Percentiles rank a stretch among this genome's conserved stretches.
phyloP scores from a whole-genome alignment of 768 basidiomycete genomes.

The Tremella fuciformis region DNA sequence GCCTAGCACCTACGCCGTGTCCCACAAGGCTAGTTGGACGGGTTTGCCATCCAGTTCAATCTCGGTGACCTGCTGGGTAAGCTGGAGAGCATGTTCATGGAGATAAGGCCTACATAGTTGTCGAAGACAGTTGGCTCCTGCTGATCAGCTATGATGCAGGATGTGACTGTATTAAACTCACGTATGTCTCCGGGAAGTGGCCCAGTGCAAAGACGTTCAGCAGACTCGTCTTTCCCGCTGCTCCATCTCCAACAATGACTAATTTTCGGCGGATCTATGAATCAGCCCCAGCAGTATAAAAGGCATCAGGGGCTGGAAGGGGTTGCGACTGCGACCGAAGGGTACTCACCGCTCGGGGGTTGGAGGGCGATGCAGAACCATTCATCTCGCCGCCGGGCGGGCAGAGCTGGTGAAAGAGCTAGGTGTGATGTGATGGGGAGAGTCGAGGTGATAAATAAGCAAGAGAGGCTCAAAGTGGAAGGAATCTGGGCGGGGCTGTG shows the following conservation, averaged over 20 bases:
- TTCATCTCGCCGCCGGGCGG: no score
- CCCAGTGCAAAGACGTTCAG: constrained; percentile 46
- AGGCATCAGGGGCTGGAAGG: no score
- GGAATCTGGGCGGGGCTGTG: no score
- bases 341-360: no score
- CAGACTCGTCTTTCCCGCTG: constrained; percentile 73
- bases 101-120: constrained; percentile 68
- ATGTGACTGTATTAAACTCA: constrained; percentile 12
- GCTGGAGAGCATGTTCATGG: neutral
- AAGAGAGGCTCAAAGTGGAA: no score
- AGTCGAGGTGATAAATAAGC: no score
- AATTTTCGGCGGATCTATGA: constrained; percentile 84
- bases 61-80: constrained; percentile 66
- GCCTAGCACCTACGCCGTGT: constrained; percentile 73
- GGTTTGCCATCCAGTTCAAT: constrained; percentile 96
- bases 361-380: no score
- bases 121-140: constrained; percentile 80
- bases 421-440: no score
- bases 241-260: constrained; percentile 91
- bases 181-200: constrained; percentile 48
- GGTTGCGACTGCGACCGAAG: no score
- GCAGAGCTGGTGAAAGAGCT: no score
- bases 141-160: neutral
- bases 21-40: constrained; percentile 95
- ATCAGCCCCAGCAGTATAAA: neutral